Evolutionary conservation across 2,329 filamentous ascomycete genomes (phyloP).

Genomic region (Setomelanomma holmii): DNA sequence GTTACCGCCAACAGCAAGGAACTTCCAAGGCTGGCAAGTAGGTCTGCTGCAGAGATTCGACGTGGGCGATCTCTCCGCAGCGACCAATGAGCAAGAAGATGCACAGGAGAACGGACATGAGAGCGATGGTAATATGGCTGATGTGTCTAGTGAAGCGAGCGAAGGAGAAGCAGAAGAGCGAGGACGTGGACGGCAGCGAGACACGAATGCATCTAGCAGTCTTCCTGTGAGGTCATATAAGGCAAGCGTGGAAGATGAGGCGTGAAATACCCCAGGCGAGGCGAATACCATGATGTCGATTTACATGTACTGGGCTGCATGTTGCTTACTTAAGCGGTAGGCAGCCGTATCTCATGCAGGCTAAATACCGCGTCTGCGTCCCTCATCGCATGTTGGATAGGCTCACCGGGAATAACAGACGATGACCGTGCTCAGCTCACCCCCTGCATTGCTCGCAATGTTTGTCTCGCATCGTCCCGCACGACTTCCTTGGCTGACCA

Average conservation of each 20-base stretch:
- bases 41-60: constrained; percentile 66
- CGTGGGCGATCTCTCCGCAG: constrained; percentile 20
- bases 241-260: not conserved
- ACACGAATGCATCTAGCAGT: not conserved
- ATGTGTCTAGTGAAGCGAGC: not conserved
- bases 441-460: too few relatives aligned
- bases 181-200: not conserved
- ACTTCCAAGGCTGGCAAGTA: constrained; percentile 72
- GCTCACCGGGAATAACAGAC: too few relatives aligned
- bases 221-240: not conserved
- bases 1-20: constrained; percentile 63
- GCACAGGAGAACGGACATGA: not conserved
- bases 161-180: not conserved
- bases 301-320: too few relatives aligned
- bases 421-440: too few relatives aligned
- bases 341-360: too few relatives aligned
- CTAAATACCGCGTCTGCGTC: too few relatives aligned
- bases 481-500: too few relatives aligned
- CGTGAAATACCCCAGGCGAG: too few relatives aligned
- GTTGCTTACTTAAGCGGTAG: too few relatives aligned
- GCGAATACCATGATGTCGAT: too few relatives aligned
- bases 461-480: too few relatives aligned
- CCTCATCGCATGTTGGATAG: too few relatives aligned
- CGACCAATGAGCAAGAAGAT: not conserved
- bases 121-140: not conserved